Conservation (phyloP, 768 basidiomycete genomes). For the Harrya chromipes region DNA sequence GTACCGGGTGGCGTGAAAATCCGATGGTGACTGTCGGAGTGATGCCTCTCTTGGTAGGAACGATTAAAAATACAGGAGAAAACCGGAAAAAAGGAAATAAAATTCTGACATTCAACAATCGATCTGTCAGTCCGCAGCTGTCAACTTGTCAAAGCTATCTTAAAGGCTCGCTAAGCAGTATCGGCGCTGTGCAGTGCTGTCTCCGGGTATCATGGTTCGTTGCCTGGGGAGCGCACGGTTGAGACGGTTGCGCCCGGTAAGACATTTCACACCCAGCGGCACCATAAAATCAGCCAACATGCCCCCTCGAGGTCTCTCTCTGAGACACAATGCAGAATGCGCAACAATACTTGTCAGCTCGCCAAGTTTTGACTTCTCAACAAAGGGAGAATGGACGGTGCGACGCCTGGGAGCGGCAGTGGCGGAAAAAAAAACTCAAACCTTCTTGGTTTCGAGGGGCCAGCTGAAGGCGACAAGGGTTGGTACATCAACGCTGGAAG, state of each 20-base stretch:
- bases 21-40: constrained; percentile 14
- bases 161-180: not conserved
- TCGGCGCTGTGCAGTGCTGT: not conserved
- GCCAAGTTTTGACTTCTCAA: too few relatives aligned
- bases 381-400: not conserved
- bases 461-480: constrained; percentile 4
- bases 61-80: not conserved
- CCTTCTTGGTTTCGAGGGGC: constrained; percentile 7
- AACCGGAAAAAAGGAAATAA: not conserved
- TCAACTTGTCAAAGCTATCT: not conserved
- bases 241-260: not conserved
- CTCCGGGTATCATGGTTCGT: too few relatives aligned
- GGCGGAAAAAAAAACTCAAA: not conserved
- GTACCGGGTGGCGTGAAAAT: constrained; percentile 29
- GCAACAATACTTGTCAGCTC: too few relatives aligned
- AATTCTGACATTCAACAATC: not conserved
- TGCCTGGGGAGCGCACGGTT: too few relatives aligned
- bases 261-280: constrained; percentile 20
- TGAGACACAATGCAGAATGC: too few relatives aligned
- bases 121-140: not conserved
- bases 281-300: not conserved
- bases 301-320: too few relatives aligned
- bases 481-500: not conserved
- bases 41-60: constrained; percentile 4
- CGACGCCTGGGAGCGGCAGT: not conserved